These are phyloP conservation scores for Otatea glauca DNA, from an alignment of 176 grass and related monocot species.

Conservation along the genomic window DNA sequence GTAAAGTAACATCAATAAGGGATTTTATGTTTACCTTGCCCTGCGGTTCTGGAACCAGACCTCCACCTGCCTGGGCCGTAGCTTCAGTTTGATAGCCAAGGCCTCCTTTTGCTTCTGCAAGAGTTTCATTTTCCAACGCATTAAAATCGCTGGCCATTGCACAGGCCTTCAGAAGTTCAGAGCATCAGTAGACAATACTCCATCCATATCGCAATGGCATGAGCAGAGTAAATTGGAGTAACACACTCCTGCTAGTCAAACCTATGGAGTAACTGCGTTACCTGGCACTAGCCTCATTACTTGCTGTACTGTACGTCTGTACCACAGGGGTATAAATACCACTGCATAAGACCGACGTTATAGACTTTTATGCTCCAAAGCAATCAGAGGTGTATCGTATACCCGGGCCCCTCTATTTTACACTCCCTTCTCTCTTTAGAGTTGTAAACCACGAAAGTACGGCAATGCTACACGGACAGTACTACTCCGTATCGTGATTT, in stretches of 20 bases:
- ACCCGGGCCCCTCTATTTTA: no score
- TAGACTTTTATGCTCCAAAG: no score
- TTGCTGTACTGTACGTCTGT: neutral
- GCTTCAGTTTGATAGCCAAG: slow-evolving; percentile 83
- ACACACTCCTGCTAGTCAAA: slow-evolving; percentile 33
- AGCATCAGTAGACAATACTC: slow-evolving; percentile 7
- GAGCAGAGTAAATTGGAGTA: slow-evolving; percentile 31
- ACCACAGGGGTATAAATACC: neutral
- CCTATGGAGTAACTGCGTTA: slow-evolving; percentile 32
- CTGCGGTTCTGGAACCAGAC: slow-evolving; percentile 99
- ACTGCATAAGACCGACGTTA: neutral
- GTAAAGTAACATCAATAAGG: no score
- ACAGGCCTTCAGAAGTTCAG: slow-evolving; percentile 25
- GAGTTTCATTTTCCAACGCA: slow-evolving; percentile 54
- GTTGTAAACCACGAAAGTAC: neutral
- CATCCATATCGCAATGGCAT: slow-evolving; percentile 10
- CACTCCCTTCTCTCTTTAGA: neutral
- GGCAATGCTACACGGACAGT: neutral
- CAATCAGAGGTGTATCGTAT: no score
- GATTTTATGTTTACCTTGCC: slow-evolving; percentile 61
- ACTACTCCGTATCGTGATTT: neutral
- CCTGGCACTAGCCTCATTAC: neutral
- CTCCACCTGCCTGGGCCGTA: slow-evolving; percentile 92
- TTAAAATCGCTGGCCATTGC: slow-evolving; percentile 35
- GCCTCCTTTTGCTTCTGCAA: slow-evolving; percentile 97